A percentile compares a stretch with the other conserved stretches of the same genome.
phyloP scores from a whole-genome alignment of 2,329 filamentous ascomycete genomes.

The Endocalyx cinctus region DNA sequence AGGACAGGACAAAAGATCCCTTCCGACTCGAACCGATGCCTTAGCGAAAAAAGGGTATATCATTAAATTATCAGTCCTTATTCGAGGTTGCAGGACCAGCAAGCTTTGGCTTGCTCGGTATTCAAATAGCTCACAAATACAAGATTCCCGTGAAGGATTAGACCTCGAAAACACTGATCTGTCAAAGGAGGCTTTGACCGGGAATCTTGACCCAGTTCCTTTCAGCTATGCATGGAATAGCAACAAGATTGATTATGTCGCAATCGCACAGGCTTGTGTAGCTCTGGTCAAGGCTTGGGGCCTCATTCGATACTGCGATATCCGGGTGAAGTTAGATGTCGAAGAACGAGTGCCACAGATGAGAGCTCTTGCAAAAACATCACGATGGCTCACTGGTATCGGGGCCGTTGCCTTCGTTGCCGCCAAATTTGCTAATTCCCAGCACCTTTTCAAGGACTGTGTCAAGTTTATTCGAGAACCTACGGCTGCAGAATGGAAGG shows the following conservation, averaged over 20 bases:
- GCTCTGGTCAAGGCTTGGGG: slow-evolving; percentile 54
- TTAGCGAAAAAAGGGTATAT: slow-evolving; percentile 58
- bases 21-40: slow-evolving; percentile 57
- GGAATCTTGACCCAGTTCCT: slow-evolving; percentile 48
- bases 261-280: slow-evolving; percentile 53
- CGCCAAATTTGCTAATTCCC: slow-evolving; percentile 44
- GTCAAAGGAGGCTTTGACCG: slow-evolving; percentile 34
- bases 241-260: slow-evolving; percentile 53
- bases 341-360: slow-evolving; percentile 53
- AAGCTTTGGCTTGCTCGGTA: slow-evolving; percentile 57
- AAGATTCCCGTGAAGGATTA: slow-evolving; percentile 32
- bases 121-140: slow-evolving; percentile 36
- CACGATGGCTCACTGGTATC: slow-evolving; percentile 51
- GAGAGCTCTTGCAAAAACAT: slow-evolving; percentile 55
- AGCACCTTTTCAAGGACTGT: slow-evolving; percentile 56
- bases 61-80: slow-evolving; percentile 54
- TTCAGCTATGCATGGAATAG: slow-evolving; percentile 55
- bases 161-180: slow-evolving; percentile 33
- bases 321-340: slow-evolving; percentile 54
- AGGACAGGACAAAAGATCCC: slow-evolving; percentile 59
- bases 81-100: slow-evolving; percentile 57
- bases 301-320: slow-evolving; percentile 53
- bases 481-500: slow-evolving; percentile 51
- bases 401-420: slow-evolving; percentile 55
- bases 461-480: slow-evolving; percentile 55